Percentiles rank a stretch among this genome's conserved stretches.
Conservation (phyloP, 257 asterid species). For the Nicotiana undulata region DNA sequence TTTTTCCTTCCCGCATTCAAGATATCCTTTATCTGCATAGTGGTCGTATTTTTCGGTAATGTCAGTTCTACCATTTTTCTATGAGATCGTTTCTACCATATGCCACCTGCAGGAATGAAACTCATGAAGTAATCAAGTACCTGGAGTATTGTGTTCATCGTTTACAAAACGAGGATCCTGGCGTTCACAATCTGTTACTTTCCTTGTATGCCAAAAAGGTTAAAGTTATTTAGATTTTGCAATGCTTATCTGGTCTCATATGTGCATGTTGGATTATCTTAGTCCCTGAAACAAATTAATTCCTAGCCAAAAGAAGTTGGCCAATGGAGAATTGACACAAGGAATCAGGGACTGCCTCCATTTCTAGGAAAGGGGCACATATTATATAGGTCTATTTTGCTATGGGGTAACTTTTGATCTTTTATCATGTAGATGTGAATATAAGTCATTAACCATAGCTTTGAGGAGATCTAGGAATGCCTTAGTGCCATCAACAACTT, state of each 20-base stretch:
- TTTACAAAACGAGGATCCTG: slow-evolving; percentile 95
- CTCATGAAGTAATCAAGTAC: slow-evolving; percentile 94
- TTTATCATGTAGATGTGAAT: background rate
- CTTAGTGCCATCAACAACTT: background rate
- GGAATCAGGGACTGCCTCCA: background rate
- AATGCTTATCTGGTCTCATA: slow-evolving; percentile 13
- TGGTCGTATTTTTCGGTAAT: background rate
- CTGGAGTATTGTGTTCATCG: slow-evolving; percentile 89
- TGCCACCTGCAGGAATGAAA: slow-evolving; percentile 73
- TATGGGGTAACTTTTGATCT: background rate
- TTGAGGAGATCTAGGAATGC: background rate
- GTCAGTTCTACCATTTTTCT: background rate
- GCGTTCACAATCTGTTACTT: slow-evolving; percentile 86
- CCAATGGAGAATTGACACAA: background rate
- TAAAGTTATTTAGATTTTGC: slow-evolving; percentile 15
- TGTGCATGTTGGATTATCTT: background rate
- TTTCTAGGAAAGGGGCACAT: background rate
- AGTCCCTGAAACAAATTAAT: background rate
- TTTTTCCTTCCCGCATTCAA: background rate
- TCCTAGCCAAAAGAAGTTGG: background rate
- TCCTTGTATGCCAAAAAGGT: slow-evolving; percentile 92
- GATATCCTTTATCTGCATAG: background rate
- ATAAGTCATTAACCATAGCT: background rate
- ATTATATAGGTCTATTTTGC: background rate
- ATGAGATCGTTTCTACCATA: background rate